Percentiles rank a stretch among this genome's conserved stretches.
These are phyloP conservation scores for Forsythia suspensa DNA, from an alignment of 257 asterid species.

Conservation along the genomic window DNA sequence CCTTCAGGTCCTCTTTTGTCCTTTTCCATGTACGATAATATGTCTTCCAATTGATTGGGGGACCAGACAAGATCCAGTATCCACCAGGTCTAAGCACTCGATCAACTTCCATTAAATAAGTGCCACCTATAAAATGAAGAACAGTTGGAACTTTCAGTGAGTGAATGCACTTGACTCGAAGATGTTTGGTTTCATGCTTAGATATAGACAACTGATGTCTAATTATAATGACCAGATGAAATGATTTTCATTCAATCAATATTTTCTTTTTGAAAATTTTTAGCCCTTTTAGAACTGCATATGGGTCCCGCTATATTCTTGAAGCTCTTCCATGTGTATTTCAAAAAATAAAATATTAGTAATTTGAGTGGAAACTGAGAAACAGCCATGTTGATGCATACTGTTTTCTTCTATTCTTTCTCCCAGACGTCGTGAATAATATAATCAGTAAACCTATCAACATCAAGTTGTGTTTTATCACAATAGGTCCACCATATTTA, in stretches of 20 bases:
- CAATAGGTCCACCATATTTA: no score
- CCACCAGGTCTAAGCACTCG: constrained; percentile 96
- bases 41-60: constrained; percentile 95
- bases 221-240: neutral
- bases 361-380: neutral
- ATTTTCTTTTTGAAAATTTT: constrained; percentile 11
- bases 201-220: neutral
- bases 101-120: constrained; percentile 85
- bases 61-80: constrained; percentile 92
- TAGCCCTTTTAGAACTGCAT: neutral
- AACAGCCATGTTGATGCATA: no score
- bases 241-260: neutral
- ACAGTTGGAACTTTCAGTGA: neutral
- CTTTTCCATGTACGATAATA: constrained; percentile 81
- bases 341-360: neutral
- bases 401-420: no score
- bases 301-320: neutral
- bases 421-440: no score
- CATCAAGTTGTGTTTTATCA: no score
- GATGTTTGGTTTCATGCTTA: neutral
- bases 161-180: neutral
- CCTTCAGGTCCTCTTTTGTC: constrained; percentile 70
- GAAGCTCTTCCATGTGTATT: neutral
- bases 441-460: no score
- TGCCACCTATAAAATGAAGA: constrained; percentile 56